Base-by-base conservation (phyloP, 169 alveolate genomes). In the Plasmodium coatneyi region DNA sequence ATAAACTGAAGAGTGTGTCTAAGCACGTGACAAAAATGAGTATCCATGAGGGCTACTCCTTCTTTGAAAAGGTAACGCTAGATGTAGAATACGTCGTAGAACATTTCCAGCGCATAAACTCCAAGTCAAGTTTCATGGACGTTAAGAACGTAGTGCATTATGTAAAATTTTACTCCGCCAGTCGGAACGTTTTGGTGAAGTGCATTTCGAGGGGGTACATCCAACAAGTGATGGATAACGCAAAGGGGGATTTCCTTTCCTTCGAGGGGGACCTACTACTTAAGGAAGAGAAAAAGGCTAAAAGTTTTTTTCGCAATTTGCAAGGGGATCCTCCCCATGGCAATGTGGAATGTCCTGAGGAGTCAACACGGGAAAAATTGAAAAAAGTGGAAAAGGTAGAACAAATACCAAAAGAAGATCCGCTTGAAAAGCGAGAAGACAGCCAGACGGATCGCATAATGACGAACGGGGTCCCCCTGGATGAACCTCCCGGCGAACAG, bases 11-110 rank as follows among this genome's bases (percentile, higher is more conserved):
- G 2, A 36, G 76, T 81, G 81, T 82, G 6, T 70, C 86, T 1
- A 91, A 91, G 74, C 83, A 91, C 82, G 34, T 80, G 19, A 80
- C 95, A 3, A 81, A 91, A 25, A 43, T 91, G 54, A 80, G 71
- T 71, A 34, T 91, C 28, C 41, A 71, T 30, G 92, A 82, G 41
- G 14, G 70, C 10, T 91, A 91, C 36, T 16, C 28, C 66, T 81
- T 82, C 74, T 91, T 71, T 41, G 66, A 91, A 71, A 71, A 91
- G 36, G 54, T 91, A 0, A 71, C 60, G 14, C 5, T 4, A 5
- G 92, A 91, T 80, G 54, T 91, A 71, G 19, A 43, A 28, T 81
- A 70, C 43, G 25, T 91, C 22, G 92, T 12, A 30, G 39, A 46
- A 19, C 36, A 91, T 81, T 70, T 81, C 52, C 76, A 80, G n/a